phyloP scores from a whole-genome alignment of 2,329 filamentous ascomycete genomes.

The Fusarium odoratissimum region DNA sequence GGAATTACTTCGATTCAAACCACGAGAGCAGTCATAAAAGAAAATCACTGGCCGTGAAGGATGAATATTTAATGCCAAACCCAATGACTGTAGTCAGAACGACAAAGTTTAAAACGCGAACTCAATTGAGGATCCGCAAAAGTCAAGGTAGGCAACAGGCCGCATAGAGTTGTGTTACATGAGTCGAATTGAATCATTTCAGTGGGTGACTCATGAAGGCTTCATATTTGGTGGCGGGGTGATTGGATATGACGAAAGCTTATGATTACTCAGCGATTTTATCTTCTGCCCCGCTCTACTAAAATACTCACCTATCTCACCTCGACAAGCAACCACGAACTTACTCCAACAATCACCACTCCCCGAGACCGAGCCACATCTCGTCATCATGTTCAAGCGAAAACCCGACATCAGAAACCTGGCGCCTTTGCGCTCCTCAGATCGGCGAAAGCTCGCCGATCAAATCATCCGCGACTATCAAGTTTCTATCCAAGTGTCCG shows the following conservation, averaged over 20 bases:
- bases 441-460: constrained; percentile 39
- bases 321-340: neutral
- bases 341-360: neutral
- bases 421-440: constrained; percentile 38
- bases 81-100: neutral
- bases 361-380: neutral
- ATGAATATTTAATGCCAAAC: too few species aligned
- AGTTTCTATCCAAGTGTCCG: constrained; percentile 21
- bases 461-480: constrained; percentile 42
- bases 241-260: constrained; percentile 5
- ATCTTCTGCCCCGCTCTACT: constrained; percentile 9
- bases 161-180: neutral
- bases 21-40: too few species aligned
- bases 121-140: fast-evolving
- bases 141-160: neutral
- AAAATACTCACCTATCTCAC: constrained; percentile 5
- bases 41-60: neutral
- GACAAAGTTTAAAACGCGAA: fast-evolving
- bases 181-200: neutral
- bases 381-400: constrained; percentile 36
- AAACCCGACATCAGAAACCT: constrained; percentile 42
- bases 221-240: neutral
- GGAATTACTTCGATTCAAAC: neutral
- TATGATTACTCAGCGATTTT: constrained; percentile 20
- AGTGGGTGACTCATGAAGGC: neutral